Evolutionary conservation across 371 early-diverging fungal genomes (phyloP).

Genomic region (Mucor mucedo): DNA sequence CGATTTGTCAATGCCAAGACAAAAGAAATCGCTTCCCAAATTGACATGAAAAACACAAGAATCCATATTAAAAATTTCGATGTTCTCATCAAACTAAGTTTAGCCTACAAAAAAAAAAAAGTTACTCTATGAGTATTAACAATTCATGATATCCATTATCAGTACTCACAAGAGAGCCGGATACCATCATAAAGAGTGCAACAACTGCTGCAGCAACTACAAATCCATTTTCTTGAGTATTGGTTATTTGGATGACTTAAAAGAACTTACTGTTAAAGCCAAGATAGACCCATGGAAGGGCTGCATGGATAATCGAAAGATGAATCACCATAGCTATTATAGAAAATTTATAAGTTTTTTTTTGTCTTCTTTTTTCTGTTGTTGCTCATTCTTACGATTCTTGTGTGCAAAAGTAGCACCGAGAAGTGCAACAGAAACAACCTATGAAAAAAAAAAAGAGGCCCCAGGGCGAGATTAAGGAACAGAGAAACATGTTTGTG

Average conservation of each 20-base stretch:
- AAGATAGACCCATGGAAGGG: constrained; percentile 46
- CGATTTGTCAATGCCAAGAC: constrained; percentile 45
- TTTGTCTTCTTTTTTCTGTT: background rate
- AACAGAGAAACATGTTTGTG: background rate
- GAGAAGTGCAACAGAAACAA: constrained; percentile 40
- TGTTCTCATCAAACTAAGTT: constrained; percentile 47
- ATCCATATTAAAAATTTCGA: constrained; percentile 47
- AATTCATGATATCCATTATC: background rate
- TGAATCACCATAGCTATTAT: constrained; percentile 17
- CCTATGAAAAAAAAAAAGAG: constrained; percentile 23
- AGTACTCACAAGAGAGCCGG: constrained; percentile 35
- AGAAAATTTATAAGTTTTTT: background rate
- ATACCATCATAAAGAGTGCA: constrained; percentile 37
- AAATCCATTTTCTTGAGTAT: background rate
- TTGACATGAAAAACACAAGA: constrained; percentile 37
- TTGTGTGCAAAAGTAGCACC: constrained; percentile 49
- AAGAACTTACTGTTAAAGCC: constrained; percentile 39
- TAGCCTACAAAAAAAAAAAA: constrained; percentile 34
- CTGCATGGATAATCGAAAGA: constrained; percentile 29
- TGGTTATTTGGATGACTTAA: background rate
- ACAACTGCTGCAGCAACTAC: constrained; percentile 47
- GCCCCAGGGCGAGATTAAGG: background rate
- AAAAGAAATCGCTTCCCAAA: constrained; percentile 47
- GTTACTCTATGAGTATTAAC: background rate
- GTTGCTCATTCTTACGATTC: constrained; percentile 43